Conservation (phyloP, 1,284 basidiomycete species). For the Entoloma clypeatum region DNA sequence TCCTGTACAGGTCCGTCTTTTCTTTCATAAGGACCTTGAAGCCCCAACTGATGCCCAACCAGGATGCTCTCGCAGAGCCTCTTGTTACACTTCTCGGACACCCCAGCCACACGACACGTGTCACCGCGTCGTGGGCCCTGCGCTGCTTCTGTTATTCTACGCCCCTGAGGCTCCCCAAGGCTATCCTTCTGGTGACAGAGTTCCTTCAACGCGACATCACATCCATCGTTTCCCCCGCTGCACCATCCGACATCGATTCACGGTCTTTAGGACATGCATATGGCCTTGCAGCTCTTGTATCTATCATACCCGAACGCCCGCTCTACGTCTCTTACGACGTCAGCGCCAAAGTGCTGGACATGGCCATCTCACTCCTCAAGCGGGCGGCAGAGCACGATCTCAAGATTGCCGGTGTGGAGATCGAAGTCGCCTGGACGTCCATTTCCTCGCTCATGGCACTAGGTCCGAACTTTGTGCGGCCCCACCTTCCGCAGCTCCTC, state of each 20-base stretch:
- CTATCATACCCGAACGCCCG: conserved; percentile 82
- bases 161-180: conserved; percentile 78
- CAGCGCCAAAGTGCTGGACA: conserved; percentile 86
- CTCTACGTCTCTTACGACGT: conserved; percentile 96
- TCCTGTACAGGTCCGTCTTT: conserved; percentile 65
- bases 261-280: conserved; percentile 86
- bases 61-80: conserved; percentile 87
- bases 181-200: conserved; percentile 72
- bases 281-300: conserved; percentile 84
- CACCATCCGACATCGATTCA: conserved; percentile 68
- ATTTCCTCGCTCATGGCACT: conserved; percentile 90
- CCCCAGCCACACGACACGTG: conserved; percentile 82
- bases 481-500: conserved; percentile 88
- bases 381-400: conserved; percentile 89
- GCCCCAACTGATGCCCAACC: conserved; percentile 6
- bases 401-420: conserved; percentile 76
- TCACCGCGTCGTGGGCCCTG: conserved; percentile 84
- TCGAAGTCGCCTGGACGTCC: conserved; percentile 93
- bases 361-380: conserved; percentile 88
- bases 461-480: conserved; percentile 89
- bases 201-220: conserved; percentile 83
- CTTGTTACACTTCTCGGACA: conserved; percentile 84
- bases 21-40: not conserved
- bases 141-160: conserved; percentile 89
- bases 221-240: conserved; percentile 60